Evolutionary conservation across 768 basidiomycete genomes (phyloP).

Genomic region (Russula ochroleuca): DNA sequence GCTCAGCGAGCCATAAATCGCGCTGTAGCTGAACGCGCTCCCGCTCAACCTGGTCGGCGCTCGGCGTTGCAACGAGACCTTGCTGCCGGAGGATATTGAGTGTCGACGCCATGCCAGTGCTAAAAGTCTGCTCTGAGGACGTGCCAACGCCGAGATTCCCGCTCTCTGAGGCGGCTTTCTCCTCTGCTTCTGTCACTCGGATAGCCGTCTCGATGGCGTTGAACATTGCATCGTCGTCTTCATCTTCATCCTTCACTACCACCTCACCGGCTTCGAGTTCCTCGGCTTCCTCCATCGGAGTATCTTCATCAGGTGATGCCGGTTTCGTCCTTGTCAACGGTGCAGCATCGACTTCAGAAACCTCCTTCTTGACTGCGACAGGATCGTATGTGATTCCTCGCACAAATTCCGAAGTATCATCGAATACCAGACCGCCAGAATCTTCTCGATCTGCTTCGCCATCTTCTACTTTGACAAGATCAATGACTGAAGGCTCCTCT

Average conservation of each 20-base stretch:
- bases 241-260: conserved; percentile 72
- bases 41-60: conserved; percentile 62
- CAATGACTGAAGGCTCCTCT: conserved; percentile 40
- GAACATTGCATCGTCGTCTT: conserved; percentile 70
- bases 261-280: conserved; percentile 80
- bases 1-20: conserved; percentile 87
- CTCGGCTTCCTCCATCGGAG: conserved; percentile 48
- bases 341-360: conserved; percentile 26
- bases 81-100: conserved; percentile 86
- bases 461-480: conserved; percentile 46
- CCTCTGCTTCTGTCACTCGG: conserved; percentile 57
- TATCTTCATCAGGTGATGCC: conserved; percentile 54
- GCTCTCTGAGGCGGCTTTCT: conserved; percentile 37
- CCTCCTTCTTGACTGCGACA: conserved; percentile 38
- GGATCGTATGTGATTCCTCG: conserved; percentile 73
- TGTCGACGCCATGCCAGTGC: conserved; percentile 82
- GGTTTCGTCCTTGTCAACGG: conserved; percentile 21
- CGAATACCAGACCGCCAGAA: conserved; percentile 70
- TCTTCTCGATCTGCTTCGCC: conserved; percentile 47
- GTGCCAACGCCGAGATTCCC: conserved; percentile 52
- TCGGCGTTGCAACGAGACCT: conserved; percentile 71
- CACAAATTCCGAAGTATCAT: conserved; percentile 97
- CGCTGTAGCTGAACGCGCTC: conserved; percentile 80
- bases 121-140: conserved; percentile 72
- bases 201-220: conserved; percentile 69